A percentile compares a stretch with the other conserved stretches of the same genome.
phyloP scores from a whole-genome alignment of 768 basidiomycete species.

The Leucocoprinus leucothites region DNA sequence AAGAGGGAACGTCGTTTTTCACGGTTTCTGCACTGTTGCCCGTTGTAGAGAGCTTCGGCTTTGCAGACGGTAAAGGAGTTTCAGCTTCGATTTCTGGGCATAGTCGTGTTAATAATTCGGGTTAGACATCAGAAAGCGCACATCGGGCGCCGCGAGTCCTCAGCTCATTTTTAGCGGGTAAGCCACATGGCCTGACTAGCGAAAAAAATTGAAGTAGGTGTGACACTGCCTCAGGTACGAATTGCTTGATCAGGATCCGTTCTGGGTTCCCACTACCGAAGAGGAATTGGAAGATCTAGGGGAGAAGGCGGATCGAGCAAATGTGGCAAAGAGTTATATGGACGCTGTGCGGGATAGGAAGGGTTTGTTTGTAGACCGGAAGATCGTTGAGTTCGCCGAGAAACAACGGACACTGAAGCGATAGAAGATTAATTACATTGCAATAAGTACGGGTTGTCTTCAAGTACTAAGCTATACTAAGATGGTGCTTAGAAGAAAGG shows the following conservation, averaged over 20 bases:
- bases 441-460: neutral
- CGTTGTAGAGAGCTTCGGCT: slow-evolving; percentile 96
- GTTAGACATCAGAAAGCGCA: slow-evolving; percentile 90
- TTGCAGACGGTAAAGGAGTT: slow-evolving; percentile 76
- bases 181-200: slow-evolving; percentile 19
- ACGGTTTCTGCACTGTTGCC: slow-evolving; percentile 88
- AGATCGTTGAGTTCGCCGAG: slow-evolving; percentile 94
- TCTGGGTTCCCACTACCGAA: slow-evolving; percentile 97
- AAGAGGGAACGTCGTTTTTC: slow-evolving; percentile 95
- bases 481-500: neutral
- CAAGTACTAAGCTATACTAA: too few species aligned
- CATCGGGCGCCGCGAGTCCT: slow-evolving; percentile 95
- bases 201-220: neutral
- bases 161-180: slow-evolving; percentile 96
- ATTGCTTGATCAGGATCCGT: slow-evolving; percentile 89
- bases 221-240: slow-evolving; percentile 62
- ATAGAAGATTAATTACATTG: slow-evolving; percentile 30
- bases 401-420: slow-evolving; percentile 89
- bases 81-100: neutral
- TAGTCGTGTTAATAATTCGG: neutral
- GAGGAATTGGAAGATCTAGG: slow-evolving; percentile 97
- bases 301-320: slow-evolving; percentile 90
- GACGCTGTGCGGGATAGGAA: slow-evolving; percentile 88
- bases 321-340: slow-evolving; percentile 93
- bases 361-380: slow-evolving; percentile 93